A percentile compares a stretch with the other conserved stretches of the same genome.
Conservation (phyloP, 371 early-diverging fungal genomes). For the Smittium culicis region DNA sequence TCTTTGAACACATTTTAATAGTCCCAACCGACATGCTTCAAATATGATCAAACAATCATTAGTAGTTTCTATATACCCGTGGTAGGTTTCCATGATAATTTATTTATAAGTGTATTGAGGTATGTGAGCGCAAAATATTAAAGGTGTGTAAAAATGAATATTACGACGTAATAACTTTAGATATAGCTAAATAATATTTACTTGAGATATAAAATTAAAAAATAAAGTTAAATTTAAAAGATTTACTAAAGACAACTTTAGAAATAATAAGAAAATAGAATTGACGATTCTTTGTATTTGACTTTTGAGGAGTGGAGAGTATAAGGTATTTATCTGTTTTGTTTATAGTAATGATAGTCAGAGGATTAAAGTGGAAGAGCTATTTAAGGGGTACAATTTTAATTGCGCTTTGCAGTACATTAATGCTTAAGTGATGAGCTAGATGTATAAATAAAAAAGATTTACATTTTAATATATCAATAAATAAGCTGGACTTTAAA, state of each 20-base stretch:
- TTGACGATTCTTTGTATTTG: background rate
- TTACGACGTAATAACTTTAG: background rate
- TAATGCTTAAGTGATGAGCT: background rate
- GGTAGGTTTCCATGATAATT: slow-evolving; percentile 48
- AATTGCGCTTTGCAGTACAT: background rate
- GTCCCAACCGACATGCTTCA: slow-evolving; percentile 60
- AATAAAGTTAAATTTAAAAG: background rate
- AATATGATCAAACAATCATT: slow-evolving; percentile 69
- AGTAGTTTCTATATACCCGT: slow-evolving; percentile 58
- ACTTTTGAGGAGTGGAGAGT: too few species aligned
- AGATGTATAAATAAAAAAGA: background rate
- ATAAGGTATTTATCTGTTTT: background rate
- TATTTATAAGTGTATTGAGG: background rate
- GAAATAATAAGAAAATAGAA: background rate
- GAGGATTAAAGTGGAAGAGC: background rate
- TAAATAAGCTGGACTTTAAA: background rate
- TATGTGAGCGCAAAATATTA: background rate
- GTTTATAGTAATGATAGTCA: background rate
- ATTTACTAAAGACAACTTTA: background rate
- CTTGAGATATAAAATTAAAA: background rate
- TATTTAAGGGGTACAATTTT: background rate
- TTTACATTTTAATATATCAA: slow-evolving; percentile 1
- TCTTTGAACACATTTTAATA: slow-evolving; percentile 53
- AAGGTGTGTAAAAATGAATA: background rate
- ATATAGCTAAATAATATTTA: background rate